Base-by-base conservation (phyloP, 306 rosid species). In the Gleditsia sinensis region DNA sequence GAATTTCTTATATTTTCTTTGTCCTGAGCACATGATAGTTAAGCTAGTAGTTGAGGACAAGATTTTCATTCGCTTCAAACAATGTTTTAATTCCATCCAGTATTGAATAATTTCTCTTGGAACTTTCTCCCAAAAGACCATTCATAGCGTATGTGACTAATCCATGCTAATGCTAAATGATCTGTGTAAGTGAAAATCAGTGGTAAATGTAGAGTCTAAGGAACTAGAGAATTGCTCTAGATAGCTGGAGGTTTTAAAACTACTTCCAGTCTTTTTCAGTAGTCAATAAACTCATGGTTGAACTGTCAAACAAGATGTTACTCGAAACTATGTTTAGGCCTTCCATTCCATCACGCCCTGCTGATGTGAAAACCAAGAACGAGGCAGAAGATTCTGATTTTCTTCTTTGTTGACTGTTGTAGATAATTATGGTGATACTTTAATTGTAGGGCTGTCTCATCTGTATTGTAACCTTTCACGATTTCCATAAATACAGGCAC, bases 401-500 rank as follows among this genome's bases (percentile, higher is more conserved):
- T 27, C n/a, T 23, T 40, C 25, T 51, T 27, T 24, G 2, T n/a
- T 19, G 3, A 17, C 30, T 65, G 9, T 11, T 42, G 27, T 21
- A 16, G 17, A 30, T 30, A 55, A 49, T 39, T 37, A 28, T 14
- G 59, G 43, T 12, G 39, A 40, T 54, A 11, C 17, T 40, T 37
- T 36, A n/a, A 24, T 72, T 16, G 24, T 6, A 27, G 49, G 20
- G 24, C 45, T 69, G 27, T 30, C 62, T 59, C 3, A 30, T 67
- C 25, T 77, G 50, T 69, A 4, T 75, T 34, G 55, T 37, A 71
- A 28, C 0, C 42, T 37, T 37, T 1, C 42, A 37, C 7, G 9
- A 63, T 53, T 65, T 64, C 32, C 54, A 80, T 42, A 28, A 36
- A 25, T 63, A 50, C 65, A 88, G 96, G 87, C 96, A 14, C 83